These are phyloP conservation scores for Fraxinus anomala DNA, from an alignment of 257 asterid genomes.

Conservation along the genomic window DNA sequence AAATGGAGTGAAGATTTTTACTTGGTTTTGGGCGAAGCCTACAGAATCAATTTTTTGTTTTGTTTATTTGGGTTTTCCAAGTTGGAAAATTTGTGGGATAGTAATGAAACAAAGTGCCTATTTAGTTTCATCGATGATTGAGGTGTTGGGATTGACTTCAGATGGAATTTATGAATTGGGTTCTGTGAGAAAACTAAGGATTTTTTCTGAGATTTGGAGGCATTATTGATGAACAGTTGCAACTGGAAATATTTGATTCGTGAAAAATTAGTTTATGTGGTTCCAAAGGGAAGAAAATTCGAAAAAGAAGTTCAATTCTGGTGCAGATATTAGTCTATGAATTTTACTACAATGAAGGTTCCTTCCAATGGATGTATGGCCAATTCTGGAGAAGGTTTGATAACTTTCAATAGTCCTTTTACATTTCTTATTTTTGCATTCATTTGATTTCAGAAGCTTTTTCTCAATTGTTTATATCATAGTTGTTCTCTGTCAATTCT, in stretches of 20 bases:
- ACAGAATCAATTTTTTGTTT: slow-evolving; percentile 15
- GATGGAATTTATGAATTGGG: neutral
- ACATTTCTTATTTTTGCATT: neutral
- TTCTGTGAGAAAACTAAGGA: neutral
- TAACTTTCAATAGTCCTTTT: slow-evolving; percentile 13
- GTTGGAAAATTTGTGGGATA: slow-evolving; percentile 23
- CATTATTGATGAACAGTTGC: neutral
- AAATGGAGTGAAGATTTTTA: slow-evolving; percentile 13
- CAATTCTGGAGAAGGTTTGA: slow-evolving; percentile 81
- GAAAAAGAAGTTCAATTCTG: slow-evolving; percentile 30
- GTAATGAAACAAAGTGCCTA: slow-evolving; percentile 3
- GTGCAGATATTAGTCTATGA: slow-evolving; percentile 23
- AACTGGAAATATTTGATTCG: slow-evolving; percentile 20
- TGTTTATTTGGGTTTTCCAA: slow-evolving; percentile 18
- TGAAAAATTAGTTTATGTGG: slow-evolving; percentile 24
- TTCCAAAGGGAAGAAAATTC: slow-evolving; percentile 25
- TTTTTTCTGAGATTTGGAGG: neutral
- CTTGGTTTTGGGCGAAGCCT: slow-evolving; percentile 14
- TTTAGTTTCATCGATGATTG: slow-evolving; percentile 16
- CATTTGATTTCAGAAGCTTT: slow-evolving; percentile 8
- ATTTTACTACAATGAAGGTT: slow-evolving; percentile 63
- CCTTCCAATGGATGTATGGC: slow-evolving; percentile 67
- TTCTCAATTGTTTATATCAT: slow-evolving; percentile 6
- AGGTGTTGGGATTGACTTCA: neutral
- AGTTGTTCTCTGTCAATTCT: slow-evolving; percentile 16